phyloP scores from a whole-genome alignment of 176 grass and related monocot species.

The Triticum aestivum region IWGSC_CS_RefSeq_v2.1 NC_057814.1:552656381-552656880 shows the following conservation, averaged over 20 bases:
- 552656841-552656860: neutral
- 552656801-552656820: neutral
- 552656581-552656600: neutral
- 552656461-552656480: neutral
- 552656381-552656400: neutral
- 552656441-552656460: neutral
- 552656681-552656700: neutral
- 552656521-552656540: neutral
- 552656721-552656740: neutral
- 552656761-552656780: neutral
- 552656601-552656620: neutral
- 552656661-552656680: neutral
- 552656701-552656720: neutral
- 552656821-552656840: neutral
- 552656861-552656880: neutral
- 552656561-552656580: neutral
- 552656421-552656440: neutral
- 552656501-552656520: neutral
- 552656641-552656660: neutral
- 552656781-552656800: neutral
- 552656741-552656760: neutral
- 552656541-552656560: neutral
- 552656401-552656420: neutral
- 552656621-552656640: neutral
- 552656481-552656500: neutral